Evolutionary conservation across 2,329 filamentous ascomycete species (phyloP).

Genomic region (Diaporthe capsici): DNA sequence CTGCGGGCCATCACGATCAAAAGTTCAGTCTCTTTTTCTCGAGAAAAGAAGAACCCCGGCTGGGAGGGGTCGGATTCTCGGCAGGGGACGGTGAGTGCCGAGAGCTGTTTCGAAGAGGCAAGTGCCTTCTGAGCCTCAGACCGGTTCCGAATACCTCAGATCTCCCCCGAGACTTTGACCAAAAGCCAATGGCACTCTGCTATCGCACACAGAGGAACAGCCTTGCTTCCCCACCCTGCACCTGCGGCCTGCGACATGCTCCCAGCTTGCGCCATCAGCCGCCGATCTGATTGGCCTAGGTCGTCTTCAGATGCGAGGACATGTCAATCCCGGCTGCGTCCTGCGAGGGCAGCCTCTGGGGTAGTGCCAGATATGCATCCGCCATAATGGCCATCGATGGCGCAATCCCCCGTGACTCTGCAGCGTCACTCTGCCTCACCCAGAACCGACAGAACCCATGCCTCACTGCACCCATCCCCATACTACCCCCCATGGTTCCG

Average conservation of each 20-base stretch:
- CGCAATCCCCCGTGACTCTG: constrained; percentile 74
- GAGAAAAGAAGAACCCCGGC: neutral
- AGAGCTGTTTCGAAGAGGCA: constrained; percentile 27
- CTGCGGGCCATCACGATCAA: neutral
- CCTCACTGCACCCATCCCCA: constrained; percentile 31
- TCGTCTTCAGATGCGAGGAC: constrained; percentile 30
- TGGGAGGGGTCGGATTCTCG: constrained; percentile 9
- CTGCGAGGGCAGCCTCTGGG: constrained; percentile 48
- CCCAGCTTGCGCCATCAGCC: constrained; percentile 38
- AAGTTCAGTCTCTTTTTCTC: neutral
- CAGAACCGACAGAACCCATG: constrained; percentile 39
- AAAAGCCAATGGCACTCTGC: constrained; percentile 32
- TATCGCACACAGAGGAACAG: constrained; percentile 25
- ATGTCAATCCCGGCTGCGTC: constrained; percentile 28
- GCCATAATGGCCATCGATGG: constrained; percentile 66
- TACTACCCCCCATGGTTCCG: constrained; percentile 10
- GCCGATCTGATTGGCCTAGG: constrained; percentile 37
- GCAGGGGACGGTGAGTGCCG: constrained; percentile 11
- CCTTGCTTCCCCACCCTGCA: constrained; percentile 40
- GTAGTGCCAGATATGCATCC: constrained; percentile 51
- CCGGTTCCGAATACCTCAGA: constrained; percentile 12
- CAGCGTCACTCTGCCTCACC: constrained; percentile 27
- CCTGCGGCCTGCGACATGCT: constrained; percentile 31
- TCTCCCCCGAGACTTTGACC: neutral
- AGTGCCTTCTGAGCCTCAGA: constrained; percentile 29